phyloP scores from a whole-genome alignment of 106 monocot species.

The Acanthochlamys bracteata region DNA sequence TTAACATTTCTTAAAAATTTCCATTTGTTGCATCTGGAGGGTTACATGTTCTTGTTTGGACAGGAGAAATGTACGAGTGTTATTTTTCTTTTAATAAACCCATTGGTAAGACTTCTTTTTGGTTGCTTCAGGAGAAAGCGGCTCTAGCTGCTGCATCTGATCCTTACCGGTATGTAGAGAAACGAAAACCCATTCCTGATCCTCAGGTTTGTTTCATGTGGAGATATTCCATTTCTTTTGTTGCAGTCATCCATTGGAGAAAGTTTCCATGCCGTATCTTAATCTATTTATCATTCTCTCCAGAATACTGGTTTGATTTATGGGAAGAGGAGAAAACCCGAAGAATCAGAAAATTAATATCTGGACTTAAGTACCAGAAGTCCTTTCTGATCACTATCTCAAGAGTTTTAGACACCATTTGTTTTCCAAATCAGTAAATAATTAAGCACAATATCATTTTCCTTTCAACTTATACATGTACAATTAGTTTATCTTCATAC shows the following conservation, averaged over 20 bases:
- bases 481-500: too few relatives aligned
- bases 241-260: too few relatives aligned
- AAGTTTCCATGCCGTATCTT: background rate
- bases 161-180: constrained; percentile 73
- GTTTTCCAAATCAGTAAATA: too few relatives aligned
- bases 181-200: constrained; percentile 87
- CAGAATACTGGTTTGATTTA: constrained; percentile 85
- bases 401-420: too few relatives aligned
- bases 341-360: constrained; percentile 26
- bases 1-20: too few relatives aligned
- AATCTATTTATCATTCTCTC: background rate
- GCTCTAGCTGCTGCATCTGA: constrained; percentile 71
- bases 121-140: constrained; percentile 56
- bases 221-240: background rate
- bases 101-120: background rate
- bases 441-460: too few relatives aligned
- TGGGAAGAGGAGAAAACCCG: constrained; percentile 47
- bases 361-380: too few relatives aligned
- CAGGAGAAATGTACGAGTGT: too few relatives aligned
- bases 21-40: too few relatives aligned
- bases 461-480: too few relatives aligned
- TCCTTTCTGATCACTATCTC: too few relatives aligned
- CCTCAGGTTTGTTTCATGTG: constrained; percentile 46
- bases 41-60: too few relatives aligned
- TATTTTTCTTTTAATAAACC: background rate